These are phyloP conservation scores for Spergularia marina DNA, from an alignment of 148 eudicot species.

Conservation along the genomic window DNA sequence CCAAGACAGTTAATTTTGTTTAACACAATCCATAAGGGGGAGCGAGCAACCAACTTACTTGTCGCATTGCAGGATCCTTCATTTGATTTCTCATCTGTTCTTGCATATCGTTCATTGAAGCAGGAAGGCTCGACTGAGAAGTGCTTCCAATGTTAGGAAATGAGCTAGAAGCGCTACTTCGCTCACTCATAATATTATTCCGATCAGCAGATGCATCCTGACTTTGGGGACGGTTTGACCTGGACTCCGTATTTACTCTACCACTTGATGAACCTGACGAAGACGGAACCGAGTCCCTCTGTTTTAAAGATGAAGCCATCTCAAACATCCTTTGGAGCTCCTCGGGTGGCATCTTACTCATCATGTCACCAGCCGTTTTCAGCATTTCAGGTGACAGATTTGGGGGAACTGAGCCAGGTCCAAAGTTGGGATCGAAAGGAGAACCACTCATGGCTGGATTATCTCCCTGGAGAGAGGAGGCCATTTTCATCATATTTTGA, in stretches of 20 bases:
- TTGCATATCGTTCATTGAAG: constrained; percentile 70
- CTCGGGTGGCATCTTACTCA: constrained; percentile 86
- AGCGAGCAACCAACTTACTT: constrained; percentile 44
- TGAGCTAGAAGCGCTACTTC: constrained; percentile 38
- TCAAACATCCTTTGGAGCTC: constrained; percentile 83
- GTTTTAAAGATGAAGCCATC: constrained; percentile 71
- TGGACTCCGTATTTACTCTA: constrained; percentile 36
- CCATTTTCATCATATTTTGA: constrained; percentile 82
- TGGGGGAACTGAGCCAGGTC: constrained; percentile 57
- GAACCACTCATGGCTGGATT: constrained; percentile 39
- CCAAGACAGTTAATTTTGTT: neutral
- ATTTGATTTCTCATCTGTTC: constrained; percentile 92
- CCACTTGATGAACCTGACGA: constrained; percentile 41
- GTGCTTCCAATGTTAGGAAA: constrained; percentile 43
- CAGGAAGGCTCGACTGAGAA: constrained; percentile 49
- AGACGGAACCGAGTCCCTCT: constrained; percentile 41
- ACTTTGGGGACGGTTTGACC: constrained; percentile 28
- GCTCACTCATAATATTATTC: constrained; percentile 38
- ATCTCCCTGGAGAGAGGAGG: constrained; percentile 77
- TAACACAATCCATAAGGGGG: neutral
- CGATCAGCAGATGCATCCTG: constrained; percentile 31
- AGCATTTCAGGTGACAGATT: constrained; percentile 82
- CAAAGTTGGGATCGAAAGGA: constrained; percentile 38
- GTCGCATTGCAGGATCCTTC: constrained; percentile 95
- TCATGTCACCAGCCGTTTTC: constrained; percentile 87